These are phyloP conservation scores for Eutrema salsugineum DNA, from an alignment of 441 rosid genomes.

Conservation along the genomic window DNA sequence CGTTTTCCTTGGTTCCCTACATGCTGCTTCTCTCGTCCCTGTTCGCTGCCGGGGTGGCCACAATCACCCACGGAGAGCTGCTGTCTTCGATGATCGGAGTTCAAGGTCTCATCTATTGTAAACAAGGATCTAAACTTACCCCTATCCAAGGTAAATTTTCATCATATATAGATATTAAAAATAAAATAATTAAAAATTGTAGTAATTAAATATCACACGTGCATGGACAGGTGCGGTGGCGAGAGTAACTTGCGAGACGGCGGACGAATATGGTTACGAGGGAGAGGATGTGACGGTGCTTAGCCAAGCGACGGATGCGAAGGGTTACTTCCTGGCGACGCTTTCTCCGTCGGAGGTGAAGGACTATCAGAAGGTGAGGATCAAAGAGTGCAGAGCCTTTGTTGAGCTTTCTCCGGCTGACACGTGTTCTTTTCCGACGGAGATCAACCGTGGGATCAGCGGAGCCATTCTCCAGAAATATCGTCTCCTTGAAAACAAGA, in stretches of 20 bases:
- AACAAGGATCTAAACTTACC: slow-evolving; percentile 29
- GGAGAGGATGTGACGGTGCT: slow-evolving; percentile 42
- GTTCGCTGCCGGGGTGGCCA: slow-evolving; percentile 1
- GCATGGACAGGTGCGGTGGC: slow-evolving; percentile 45
- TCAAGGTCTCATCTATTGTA: slow-evolving; percentile 35
- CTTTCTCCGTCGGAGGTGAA: slow-evolving; percentile 31
- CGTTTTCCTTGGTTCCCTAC: slow-evolving; percentile 12
- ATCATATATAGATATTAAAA: no score
- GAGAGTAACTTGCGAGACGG: slow-evolving; percentile 47
- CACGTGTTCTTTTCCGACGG: slow-evolving; percentile 44
- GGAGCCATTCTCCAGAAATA: slow-evolving; percentile 44
- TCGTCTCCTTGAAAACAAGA: slow-evolving; percentile 27
- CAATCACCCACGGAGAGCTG: slow-evolving; percentile 11
- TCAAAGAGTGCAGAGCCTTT: slow-evolving; percentile 45
- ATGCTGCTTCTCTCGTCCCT: slow-evolving; percentile 21
- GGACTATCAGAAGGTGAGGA: slow-evolving; percentile 25
- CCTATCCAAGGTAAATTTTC: slow-evolving; percentile 30
- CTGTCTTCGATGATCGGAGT: slow-evolving; percentile 36
- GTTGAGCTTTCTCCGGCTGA: slow-evolving; percentile 42
- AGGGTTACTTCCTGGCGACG: slow-evolving; percentile 51
- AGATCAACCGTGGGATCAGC: slow-evolving; percentile 46
- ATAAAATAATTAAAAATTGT: no score
- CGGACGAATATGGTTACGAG: slow-evolving; percentile 48
- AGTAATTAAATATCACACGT: no score
- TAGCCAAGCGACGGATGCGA: slow-evolving; percentile 42